Evolutionary conservation across 1,284 basidiomycete genomes (phyloP), one percentile per base, ranked within the genome.

Genomic region (Sanghuangporus baumii): DNA sequence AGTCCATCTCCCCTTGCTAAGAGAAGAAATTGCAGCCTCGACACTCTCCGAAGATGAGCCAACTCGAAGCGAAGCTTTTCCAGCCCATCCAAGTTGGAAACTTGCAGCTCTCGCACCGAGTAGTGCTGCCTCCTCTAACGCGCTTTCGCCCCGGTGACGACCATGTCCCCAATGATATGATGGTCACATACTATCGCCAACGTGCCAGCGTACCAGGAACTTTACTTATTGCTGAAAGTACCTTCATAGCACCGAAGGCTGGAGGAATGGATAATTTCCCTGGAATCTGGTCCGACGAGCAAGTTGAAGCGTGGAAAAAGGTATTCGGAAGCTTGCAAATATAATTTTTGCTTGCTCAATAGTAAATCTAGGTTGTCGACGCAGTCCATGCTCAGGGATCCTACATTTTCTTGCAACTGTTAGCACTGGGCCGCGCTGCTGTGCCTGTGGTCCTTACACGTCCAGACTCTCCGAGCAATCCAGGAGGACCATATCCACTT

Each of bases 401-500:
- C 0, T 73, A 69, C 67, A 79, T 85, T 63, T 81, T 74, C 68
- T 34, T 74, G 3, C 83, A 86, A 67, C 70, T 83, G 0, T 81
- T 80, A 81, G 79, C 80, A 0, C 69, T 81, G 26, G 82, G 81
- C 2, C 73, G 80, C 12, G 71, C 74, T 2, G 77, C 77, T 2
- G 60, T 71, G 4, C 68, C 71, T 1, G 62, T 67, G 0, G 64
- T 76, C 5, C 74, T 79, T 6, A 63, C 62, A 8, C 64, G 68
- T 23, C 66, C 71, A 4, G 12, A 63, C 47, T 47, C 16, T 20
- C 31, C 37, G 9, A 5, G 18, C 36, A 59, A 64, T 41, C 62
- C 59, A 1, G 62, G 62, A 6, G 62, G 58, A 9, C 67, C 70
- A 2, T 79, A 74, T 64, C 66, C 69, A 3, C 79, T 73, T 63